Percentiles rank a stretch among this genome's conserved stretches.
Evolutionary conservation across 208 protist genomes (phyloP).

Genomic region (Acanthamoeba culbertsoni): DNA sequence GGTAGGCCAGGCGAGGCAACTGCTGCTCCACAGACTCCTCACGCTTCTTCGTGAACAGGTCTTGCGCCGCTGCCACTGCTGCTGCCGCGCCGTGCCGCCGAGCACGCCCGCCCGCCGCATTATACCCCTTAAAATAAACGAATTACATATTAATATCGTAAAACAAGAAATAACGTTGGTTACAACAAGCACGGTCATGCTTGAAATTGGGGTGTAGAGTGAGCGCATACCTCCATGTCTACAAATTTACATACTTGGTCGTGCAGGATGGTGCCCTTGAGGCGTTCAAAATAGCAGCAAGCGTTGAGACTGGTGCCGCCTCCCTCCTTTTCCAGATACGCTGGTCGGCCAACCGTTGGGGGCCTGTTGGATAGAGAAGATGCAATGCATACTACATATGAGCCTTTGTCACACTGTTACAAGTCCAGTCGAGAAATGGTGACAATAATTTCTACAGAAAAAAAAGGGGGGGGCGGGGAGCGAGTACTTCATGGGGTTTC

Average conservation of each 20-base stretch:
- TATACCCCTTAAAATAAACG: background rate
- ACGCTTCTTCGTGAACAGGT: conserved; percentile 7
- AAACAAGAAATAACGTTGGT: no score
- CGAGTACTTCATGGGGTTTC: background rate
- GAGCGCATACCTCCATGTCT: background rate
- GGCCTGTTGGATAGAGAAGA: background rate
- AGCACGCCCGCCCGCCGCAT: background rate
- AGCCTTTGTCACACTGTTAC: no score
- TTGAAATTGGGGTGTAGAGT: background rate
- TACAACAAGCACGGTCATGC: no score
- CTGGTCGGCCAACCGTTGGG: background rate
- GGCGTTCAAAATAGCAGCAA: background rate
- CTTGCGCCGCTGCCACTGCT: background rate
- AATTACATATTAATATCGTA: no score
- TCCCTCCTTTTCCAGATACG: conserved; percentile 16
- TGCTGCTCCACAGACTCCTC: conserved; percentile 27
- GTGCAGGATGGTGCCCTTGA: background rate
- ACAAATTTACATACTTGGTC: background rate
- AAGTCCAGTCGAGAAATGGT: no score
- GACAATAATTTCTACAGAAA: no score
- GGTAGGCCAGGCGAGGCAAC: background rate
- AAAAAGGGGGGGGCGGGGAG: no score
- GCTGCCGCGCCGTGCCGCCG: background rate
- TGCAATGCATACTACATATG: no score
- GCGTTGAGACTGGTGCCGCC: conserved; percentile 3